Conservation (phyloP, 2,329 filamentous ascomycete species). For the Ophiostoma fasciatum region DNA sequence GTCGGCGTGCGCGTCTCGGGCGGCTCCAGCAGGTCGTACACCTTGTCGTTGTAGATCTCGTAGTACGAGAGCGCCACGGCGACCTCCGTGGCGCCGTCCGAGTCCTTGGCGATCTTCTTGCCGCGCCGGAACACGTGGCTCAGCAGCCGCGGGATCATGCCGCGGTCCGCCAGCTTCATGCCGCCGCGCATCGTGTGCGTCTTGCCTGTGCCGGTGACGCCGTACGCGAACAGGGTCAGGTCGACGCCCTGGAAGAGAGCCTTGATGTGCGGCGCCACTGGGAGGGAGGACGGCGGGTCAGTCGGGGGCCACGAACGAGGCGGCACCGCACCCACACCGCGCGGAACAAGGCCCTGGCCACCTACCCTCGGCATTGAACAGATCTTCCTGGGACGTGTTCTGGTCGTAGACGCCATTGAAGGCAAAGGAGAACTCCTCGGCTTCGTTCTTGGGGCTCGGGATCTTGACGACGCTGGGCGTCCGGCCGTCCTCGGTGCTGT, state of each 20-base stretch:
- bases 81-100: slow-evolving; percentile 52
- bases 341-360: neutral
- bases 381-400: slow-evolving; percentile 62
- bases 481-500: slow-evolving; percentile 44
- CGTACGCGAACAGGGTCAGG: slow-evolving; percentile 83
- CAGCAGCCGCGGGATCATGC: slow-evolving; percentile 73
- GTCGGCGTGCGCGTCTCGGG: slow-evolving; percentile 73
- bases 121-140: slow-evolving; percentile 74
- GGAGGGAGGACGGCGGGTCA: too few relatives aligned
- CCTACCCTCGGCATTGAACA: slow-evolving; percentile 70
- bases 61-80: slow-evolving; percentile 76
- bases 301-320: neutral
- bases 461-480: slow-evolving; percentile 64
- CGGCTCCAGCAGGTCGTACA: slow-evolving; percentile 78
- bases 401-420: slow-evolving; percentile 90
- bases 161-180: slow-evolving; percentile 69
- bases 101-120: slow-evolving; percentile 74
- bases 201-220: slow-evolving; percentile 85
- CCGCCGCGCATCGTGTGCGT: slow-evolving; percentile 94
- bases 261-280: slow-evolving; percentile 81
- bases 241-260: slow-evolving; percentile 82
- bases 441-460: slow-evolving; percentile 83
- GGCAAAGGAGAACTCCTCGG: slow-evolving; percentile 82
- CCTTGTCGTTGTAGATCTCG: slow-evolving; percentile 94
- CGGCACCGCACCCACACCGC: neutral